A percentile compares a stretch with the other conserved stretches of the same genome.
These are phyloP conservation scores for Stephanodiscus minutulus DNA, from an alignment of 108 stramenopile species.

Conservation along the genomic window DNA sequence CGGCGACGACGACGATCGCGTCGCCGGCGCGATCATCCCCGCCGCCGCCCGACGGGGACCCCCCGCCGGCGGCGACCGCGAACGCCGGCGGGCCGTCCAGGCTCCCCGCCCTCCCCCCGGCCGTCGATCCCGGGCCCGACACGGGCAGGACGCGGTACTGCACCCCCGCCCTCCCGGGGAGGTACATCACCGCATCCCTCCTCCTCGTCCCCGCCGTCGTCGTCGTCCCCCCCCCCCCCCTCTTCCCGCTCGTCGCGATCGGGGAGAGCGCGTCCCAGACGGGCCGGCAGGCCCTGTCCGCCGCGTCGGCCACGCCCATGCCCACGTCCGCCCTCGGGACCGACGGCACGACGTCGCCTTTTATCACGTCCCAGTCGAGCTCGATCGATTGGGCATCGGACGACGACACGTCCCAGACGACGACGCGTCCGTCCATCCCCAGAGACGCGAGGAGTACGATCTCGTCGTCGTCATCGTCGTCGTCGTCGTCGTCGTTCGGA, in stretches of 20 bases:
- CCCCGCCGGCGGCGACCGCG: too few relatives aligned
- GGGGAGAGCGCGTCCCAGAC: slow-evolving; percentile 2
- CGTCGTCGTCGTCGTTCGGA: neutral
- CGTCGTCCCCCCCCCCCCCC: neutral
- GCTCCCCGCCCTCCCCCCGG: neutral
- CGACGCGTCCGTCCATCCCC: slow-evolving; percentile 69
- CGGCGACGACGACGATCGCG: slow-evolving; percentile 59
- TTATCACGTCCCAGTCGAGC: slow-evolving; percentile 42
- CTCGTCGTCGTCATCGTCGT: neutral
- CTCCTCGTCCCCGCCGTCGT: slow-evolving; percentile 2
- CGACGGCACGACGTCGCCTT: slow-evolving; percentile 29
- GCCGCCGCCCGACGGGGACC: too few relatives aligned
- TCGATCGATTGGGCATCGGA: slow-evolving; percentile 24
- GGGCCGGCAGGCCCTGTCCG: slow-evolving; percentile 58
- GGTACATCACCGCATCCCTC: slow-evolving; percentile 17
- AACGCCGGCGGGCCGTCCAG: slow-evolving; percentile 24
- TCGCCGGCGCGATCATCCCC: too few relatives aligned
- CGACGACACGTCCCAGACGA: slow-evolving; percentile 52
- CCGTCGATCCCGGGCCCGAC: neutral
- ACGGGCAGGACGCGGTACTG: slow-evolving; percentile 41
- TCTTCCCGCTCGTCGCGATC: neutral
- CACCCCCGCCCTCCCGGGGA: slow-evolving; percentile 54
- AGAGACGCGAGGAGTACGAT: slow-evolving; percentile 47
- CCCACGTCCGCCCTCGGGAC: slow-evolving; percentile 59
- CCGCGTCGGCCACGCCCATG: slow-evolving; percentile 62